Evolutionary conservation across 1,284 basidiomycete species (phyloP), one percentile per base, ranked within the genome.

Genomic region (Trichosporon inkin): DNA sequence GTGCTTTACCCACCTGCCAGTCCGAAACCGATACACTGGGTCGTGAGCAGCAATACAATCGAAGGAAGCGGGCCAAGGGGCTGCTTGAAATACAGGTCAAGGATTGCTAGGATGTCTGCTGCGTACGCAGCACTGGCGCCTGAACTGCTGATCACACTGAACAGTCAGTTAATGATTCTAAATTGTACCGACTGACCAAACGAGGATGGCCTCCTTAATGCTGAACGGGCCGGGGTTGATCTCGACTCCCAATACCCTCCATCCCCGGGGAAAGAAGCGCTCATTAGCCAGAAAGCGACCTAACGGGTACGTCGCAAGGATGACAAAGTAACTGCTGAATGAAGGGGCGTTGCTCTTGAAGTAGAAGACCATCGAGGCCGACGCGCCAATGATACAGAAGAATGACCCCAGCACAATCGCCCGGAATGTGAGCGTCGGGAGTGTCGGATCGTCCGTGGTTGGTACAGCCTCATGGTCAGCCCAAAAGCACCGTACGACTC

Each of bases 241-340:
- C 32, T 78, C 68, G 28, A 80, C 66, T 6, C 73, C 71, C 14
- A 80, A 56, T 11, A 72, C 20, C 39, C 55, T 53, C 53, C 60
- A 67, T 6, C 66, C 66, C 35, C 73, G 41, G 2, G 62, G 53
- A 10, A 76, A 64, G 6, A 74, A 39, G 28, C 66, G 60, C 24
- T 75, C 70, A 40, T 72, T 73, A 3, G 78, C 77, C 58, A 79
- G 55, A 6, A 71, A 13, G 54, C 78, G 73, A 0, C 81, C 81
- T 4, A 82, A 68, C 0, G 81, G 81, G 32, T 81, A 78, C 7
- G 76, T 78, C 0, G 73, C 76, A 19, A 84, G 73, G 53, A 84
- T 81, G 63, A 84, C 80, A 70, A 84, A 83, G 73, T 83, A 84
- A 20, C 73, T 73, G 36, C 80, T 81, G 70, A 83, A 83, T 1